Evolutionary conservation across 2,329 filamentous ascomycete genomes (phyloP).

Genomic region (Colletotrichum theobromicola): DNA sequence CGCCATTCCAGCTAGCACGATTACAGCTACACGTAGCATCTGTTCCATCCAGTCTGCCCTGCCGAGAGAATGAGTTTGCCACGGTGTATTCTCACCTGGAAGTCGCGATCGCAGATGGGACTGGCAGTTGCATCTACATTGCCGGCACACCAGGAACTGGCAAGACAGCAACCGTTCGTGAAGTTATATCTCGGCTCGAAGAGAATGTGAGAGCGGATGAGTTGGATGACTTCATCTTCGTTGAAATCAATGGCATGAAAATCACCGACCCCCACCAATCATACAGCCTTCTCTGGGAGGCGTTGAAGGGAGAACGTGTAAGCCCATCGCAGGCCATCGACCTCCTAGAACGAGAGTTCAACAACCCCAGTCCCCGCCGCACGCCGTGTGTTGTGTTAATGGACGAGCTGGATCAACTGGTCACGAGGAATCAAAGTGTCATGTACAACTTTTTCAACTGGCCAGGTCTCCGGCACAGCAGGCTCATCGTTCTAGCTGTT

Average conservation of each 20-base stretch:
- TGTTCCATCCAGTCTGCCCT: constrained; percentile 87
- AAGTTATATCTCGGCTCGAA: constrained; percentile 89
- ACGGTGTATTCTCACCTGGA: constrained; percentile 94
- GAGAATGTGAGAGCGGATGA: constrained; percentile 88
- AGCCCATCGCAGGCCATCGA: constrained; percentile 91
- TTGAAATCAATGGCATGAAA: constrained; percentile 99
- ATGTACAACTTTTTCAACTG: constrained; percentile 99
- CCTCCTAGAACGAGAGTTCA: constrained; percentile 91
- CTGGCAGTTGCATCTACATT: constrained; percentile 97
- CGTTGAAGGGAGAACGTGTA: constrained; percentile 89
- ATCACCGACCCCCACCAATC: constrained; percentile 97
- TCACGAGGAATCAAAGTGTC: constrained; percentile 98
- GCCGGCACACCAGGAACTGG: constrained; percentile 98
- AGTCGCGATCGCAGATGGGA: constrained; percentile 90
- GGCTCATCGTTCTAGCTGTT: constrained; percentile 93
- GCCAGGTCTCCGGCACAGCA: constrained; percentile 89
- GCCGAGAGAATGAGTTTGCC: constrained; percentile 89
- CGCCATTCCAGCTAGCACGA: constrained; percentile 90
- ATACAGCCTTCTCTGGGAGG: constrained; percentile 95
- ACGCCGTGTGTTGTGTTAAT: constrained; percentile 97
- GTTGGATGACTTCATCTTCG: constrained; percentile 97
- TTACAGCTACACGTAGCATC: constrained; percentile 92
- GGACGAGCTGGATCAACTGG: constrained; percentile 97
- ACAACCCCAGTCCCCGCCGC: constrained; percentile 84
- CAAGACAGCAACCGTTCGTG: constrained; percentile 95